Conservation (phyloP, 768 basidiomycete species). For the Lepiota brunneoincarnata region DNA sequence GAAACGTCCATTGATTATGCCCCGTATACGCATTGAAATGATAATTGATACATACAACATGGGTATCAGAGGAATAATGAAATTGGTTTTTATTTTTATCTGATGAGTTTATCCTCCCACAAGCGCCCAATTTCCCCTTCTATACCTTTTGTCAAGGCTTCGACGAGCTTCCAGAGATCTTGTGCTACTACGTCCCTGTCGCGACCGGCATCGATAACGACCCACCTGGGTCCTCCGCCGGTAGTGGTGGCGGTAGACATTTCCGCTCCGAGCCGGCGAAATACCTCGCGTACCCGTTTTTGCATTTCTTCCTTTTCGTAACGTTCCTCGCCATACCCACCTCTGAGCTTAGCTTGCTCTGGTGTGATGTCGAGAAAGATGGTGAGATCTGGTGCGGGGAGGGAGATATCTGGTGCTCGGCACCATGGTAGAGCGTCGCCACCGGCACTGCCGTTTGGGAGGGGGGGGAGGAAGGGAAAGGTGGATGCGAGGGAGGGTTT, state of each 20-base stretch:
- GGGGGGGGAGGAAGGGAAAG: background rate
- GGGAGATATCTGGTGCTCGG: slow-evolving; percentile 76
- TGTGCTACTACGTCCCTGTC: slow-evolving; percentile 46
- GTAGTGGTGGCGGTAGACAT: slow-evolving; percentile 23
- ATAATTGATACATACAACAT: too few relatives aligned
- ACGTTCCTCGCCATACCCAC: slow-evolving; percentile 83
- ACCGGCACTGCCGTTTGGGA: background rate
- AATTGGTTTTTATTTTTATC: too few relatives aligned
- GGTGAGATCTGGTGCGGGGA: slow-evolving; percentile 87
- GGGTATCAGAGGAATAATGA: too few relatives aligned
- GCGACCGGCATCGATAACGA: slow-evolving; percentile 56
- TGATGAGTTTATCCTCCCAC: slow-evolving; percentile 36
- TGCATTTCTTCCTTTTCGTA: slow-evolving; percentile 86
- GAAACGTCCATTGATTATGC: background rate
- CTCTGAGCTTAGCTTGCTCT: slow-evolving; percentile 61
- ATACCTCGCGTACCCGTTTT: slow-evolving; percentile 55
- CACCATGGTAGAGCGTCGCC: slow-evolving; percentile 77
- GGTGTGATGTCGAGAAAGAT: slow-evolving; percentile 85
- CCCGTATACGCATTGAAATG: background rate
- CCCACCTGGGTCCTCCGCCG: slow-evolving; percentile 37
- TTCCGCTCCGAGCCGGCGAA: slow-evolving; percentile 55
- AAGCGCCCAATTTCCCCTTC: slow-evolving; percentile 43
- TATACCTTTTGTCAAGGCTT: slow-evolving; percentile 36
- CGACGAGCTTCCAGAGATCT: slow-evolving; percentile 53
- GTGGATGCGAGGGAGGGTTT: slow-evolving; percentile 31